These are phyloP conservation scores for Candida nonsorbophila DNA, from an alignment of 805 yeast species.

Conservation along the genomic window DNA sequence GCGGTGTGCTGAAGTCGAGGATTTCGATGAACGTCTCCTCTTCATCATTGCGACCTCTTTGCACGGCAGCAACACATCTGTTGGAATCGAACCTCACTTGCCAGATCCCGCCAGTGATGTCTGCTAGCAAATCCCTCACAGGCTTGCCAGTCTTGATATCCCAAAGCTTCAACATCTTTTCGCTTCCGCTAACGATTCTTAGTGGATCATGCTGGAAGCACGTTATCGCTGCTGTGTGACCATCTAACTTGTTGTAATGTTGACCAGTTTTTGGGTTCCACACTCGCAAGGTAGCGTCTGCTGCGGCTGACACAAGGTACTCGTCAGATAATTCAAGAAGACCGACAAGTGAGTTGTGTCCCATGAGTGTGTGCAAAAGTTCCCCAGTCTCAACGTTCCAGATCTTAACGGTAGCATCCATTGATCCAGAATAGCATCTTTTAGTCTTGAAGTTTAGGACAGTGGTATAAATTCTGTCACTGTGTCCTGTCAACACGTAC, in stretches of 20 bases:
- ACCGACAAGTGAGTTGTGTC: constrained; percentile 89
- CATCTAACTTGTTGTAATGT: constrained; percentile 64
- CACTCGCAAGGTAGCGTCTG: constrained; percentile 84
- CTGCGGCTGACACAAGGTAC: constrained; percentile 88
- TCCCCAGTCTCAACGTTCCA: constrained; percentile 85
- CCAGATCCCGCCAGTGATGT: constrained; percentile 86
- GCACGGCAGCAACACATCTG: constrained; percentile 89
- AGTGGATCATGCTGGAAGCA: constrained; percentile 88
- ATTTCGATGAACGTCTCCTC: constrained; percentile 75
- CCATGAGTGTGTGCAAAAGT: constrained; percentile 65
- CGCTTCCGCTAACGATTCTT: constrained; percentile 84
- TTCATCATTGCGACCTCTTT: constrained; percentile 45
- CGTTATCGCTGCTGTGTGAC: constrained; percentile 84
- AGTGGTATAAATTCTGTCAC: constrained; percentile 84
- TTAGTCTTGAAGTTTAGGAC: constrained; percentile 71
- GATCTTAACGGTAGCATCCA: constrained; percentile 81
- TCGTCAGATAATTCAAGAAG: constrained; percentile 71
- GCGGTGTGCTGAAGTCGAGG: constrained; percentile 62
- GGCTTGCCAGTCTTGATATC: constrained; percentile 73
- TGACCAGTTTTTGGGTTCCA: constrained; percentile 86
- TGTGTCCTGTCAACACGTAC: constrained; percentile 75
- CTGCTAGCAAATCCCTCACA: constrained; percentile 66
- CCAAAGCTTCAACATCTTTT: constrained; percentile 83
- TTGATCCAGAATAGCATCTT: constrained; percentile 84
- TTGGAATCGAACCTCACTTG: constrained; percentile 83